Evolutionary conservation across 2,329 filamentous ascomycete species (phyloP), one percentile per base, ranked within the genome.

Genomic region (Ophiostoma quercus): DNA sequence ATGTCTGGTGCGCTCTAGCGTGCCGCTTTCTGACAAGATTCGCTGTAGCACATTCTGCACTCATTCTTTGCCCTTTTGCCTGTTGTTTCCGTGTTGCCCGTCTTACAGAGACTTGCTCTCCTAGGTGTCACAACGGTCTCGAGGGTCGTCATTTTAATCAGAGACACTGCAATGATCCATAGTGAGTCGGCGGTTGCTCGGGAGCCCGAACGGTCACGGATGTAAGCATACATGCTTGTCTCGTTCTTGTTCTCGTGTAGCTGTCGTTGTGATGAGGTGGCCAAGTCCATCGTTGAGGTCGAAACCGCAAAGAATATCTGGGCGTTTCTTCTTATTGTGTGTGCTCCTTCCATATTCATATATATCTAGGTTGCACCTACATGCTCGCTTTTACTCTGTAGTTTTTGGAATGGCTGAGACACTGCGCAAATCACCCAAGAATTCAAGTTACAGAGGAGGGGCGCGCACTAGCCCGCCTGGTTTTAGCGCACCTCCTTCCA

Each of bases 391-490:
- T 39, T 39, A 47, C 69, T 67, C 69, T 70, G 69, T 70, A 70
- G 16, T 25, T 68, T 62, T 68, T 62, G 69, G 69, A 66, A 71
- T 68, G 69, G 75, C 37, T 75, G 72, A 32, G 76, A 63, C 29
- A 62, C 29, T 19, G 60, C 32, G 29, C 29, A n/a, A 63, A n/a
- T 63, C 70, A 29, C 82, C 73, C 22, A 60, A 60, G 19, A 39
- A 41, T 82, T 73, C 22, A 60, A 60, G 29, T 29, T 14, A 39
- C 39, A 39, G 34, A 65, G 25, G 68, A 66, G 69, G 69, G 66
- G 66, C 37, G 51, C 6, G 32, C 69, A 34, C 69, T 70, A 70
- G 39, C 54, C 43, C 19, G 32, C 54, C 22, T 37, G 12, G 25
- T 25, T 37, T 57, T 57, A 57, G 51, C 51, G 51, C 51, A 57